Conservation (phyloP, 2,329 filamentous ascomycete species). For the Rhexocercosporidium sp. region DNA sequence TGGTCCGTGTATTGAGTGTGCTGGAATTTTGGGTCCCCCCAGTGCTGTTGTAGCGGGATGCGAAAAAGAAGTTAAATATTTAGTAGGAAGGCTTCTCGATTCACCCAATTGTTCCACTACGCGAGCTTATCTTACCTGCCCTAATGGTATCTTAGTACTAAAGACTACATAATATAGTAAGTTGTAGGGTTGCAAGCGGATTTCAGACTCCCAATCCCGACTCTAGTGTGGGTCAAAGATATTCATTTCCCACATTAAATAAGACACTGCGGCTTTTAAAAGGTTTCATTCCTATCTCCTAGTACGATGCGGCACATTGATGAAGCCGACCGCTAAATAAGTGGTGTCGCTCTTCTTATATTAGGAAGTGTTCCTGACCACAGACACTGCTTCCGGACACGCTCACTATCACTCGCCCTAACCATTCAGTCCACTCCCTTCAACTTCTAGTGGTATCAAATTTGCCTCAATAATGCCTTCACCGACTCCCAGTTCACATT, state of each 20-base stretch:
- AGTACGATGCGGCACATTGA: neutral
- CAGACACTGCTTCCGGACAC: neutral
- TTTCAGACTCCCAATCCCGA: neutral
- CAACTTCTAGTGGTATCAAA: neutral
- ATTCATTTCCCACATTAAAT: neutral
- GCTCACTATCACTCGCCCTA: neutral
- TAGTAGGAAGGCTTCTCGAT: too few species aligned
- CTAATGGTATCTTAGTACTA: neutral
- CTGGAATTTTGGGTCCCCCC: too few species aligned
- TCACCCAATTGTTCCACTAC: too few species aligned
- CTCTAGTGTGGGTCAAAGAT: neutral
- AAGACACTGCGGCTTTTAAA: neutral
- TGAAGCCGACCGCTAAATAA: neutral
- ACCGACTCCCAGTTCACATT: neutral
- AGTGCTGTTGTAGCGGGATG: too few species aligned
- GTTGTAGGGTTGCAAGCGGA: neutral
- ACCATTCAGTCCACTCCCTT: too few species aligned
- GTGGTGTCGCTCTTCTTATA: neutral
- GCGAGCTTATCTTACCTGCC: neutral
- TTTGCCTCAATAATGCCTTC: neutral
- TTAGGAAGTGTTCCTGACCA: neutral
- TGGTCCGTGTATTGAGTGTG: neutral
- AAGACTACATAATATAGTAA: neutral
- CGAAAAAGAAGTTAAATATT: too few species aligned
- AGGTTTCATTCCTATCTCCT: neutral